Base-by-base conservation (phyloP, 192 early-diverging fungal genomes). In the Podila verticillata region DNA sequence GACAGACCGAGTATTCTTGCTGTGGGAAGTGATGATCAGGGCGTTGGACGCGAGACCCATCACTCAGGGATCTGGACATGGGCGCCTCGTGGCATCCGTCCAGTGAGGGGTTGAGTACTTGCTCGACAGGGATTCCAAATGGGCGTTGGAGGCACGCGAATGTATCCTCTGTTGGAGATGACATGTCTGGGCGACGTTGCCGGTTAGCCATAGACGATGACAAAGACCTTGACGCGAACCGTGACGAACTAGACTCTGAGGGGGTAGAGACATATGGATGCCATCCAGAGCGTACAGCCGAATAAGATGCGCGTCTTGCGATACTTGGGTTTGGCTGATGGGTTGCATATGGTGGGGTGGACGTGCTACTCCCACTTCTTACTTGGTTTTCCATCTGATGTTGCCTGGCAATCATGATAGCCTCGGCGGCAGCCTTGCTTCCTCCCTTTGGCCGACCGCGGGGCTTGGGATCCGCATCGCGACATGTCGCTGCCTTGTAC, bases 401-500 rank as follows among this genome's bases (percentile, higher is more conserved):
- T 4, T 54, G 51, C 24, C 51, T n/a, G 24, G 51, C 22, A 24
- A 54, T 12, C 51, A 24, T 54, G 51, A 54, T 19, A 54, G 63
- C 63, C 15, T 64, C 47, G 1, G 77, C 61, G 10, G 69, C 64
- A 28, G 34, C 29, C 36, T 79, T 79, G 36, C 69, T 79, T 2
- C 63, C 64, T 39, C 69, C 69, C 20, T 79, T 79, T 47, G 75
- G 75, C 10, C 75, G 75, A 7, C 75, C 75, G n/a, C 75, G 57
- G 4, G 67, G 68, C 31, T 79, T 79, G 31, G 75, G 75, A 4
- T 70, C 69, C 9, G 75, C 75, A 57, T 79, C 69, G 5, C 75
- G 63, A 32, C 75, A 79, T 9, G 64, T 71, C 8, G 28, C 24
- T 4, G 64, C 69, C 49, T 79, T 79, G 35, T 30, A 39, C 20